These are phyloP conservation scores for Sugiyamaella americana DNA, from an alignment of 805 yeast genomes.

Conservation along the genomic window DNA sequence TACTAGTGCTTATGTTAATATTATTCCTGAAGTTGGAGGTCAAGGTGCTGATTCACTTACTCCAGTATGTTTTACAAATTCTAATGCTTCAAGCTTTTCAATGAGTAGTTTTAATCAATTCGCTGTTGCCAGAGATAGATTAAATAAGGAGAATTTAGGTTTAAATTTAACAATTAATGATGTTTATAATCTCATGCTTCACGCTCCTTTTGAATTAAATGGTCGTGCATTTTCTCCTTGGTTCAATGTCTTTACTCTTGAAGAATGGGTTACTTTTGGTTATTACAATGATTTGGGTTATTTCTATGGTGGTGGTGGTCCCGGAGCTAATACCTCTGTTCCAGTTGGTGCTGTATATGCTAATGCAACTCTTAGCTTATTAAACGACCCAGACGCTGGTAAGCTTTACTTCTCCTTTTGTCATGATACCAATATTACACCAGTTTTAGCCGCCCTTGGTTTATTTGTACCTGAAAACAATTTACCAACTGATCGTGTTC, in stretches of 20 bases:
- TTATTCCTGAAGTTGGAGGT: constrained; percentile 41
- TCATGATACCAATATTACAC: constrained; percentile 53
- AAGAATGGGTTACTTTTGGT: constrained; percentile 41
- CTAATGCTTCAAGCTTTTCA: constrained; percentile 25
- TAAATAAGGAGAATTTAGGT: constrained; percentile 33
- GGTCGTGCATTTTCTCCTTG: constrained; percentile 43
- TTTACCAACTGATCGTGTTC: constrained; percentile 37
- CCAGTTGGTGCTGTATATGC: constrained; percentile 42
- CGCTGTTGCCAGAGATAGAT: constrained; percentile 25
- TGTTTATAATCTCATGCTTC: constrained; percentile 36
- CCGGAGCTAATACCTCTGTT: constrained; percentile 39
- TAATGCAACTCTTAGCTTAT: constrained; percentile 42
- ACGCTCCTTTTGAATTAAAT: constrained; percentile 48
- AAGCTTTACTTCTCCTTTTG: constrained; percentile 39
- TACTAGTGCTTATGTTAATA: constrained; percentile 33
- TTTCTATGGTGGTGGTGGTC: constrained; percentile 43
- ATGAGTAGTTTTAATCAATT: constrained; percentile 19
- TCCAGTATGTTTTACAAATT: constrained; percentile 42
- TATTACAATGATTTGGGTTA: constrained; percentile 39
- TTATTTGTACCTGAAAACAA: constrained; percentile 37
- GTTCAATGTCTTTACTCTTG: constrained; percentile 40
- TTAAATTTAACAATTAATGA: constrained; percentile 38
- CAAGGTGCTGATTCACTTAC: constrained; percentile 58
- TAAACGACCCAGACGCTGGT: constrained; percentile 30
- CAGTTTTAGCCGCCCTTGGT: constrained; percentile 46